Evolutionary conservation across 2,329 filamentous ascomycete species (phyloP).

Genomic region (Xylariaceae sp.): DNA sequence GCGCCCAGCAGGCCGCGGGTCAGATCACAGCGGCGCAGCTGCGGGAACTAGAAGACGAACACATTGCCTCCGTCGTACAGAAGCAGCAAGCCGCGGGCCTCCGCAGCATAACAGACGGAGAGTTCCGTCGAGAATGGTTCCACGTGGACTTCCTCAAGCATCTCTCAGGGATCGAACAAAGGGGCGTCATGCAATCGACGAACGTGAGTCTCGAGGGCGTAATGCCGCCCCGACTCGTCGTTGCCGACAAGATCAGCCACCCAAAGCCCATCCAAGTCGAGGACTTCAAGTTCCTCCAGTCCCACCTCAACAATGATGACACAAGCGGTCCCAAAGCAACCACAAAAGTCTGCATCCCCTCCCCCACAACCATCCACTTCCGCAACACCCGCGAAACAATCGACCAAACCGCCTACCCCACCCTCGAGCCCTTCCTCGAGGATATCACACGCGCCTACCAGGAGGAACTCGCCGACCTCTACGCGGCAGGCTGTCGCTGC

Average conservation of each 20-base stretch:
- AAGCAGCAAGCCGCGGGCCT: constrained; percentile 46
- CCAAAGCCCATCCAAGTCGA: constrained; percentile 50
- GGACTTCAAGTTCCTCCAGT: constrained; percentile 50
- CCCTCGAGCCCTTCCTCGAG: constrained; percentile 50
- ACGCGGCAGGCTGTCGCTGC: constrained; percentile 50
- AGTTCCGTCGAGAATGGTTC: constrained; percentile 53
- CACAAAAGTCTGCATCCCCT: constrained; percentile 53
- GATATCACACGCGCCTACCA: constrained; percentile 52
- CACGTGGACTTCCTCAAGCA: constrained; percentile 55
- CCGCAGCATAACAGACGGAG: constrained; percentile 49
- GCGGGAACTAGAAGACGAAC: constrained; percentile 46
- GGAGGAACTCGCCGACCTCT: constrained; percentile 46
- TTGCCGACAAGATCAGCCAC: constrained; percentile 50
- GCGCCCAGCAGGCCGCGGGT: constrained; percentile 42
- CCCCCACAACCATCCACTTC: constrained; percentile 57
- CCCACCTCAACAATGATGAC: constrained; percentile 35
- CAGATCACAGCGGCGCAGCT: constrained; percentile 40
- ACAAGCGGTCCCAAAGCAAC: constrained; percentile 29
- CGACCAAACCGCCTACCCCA: constrained; percentile 47
- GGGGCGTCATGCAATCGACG: constrained; percentile 40
- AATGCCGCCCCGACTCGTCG: constrained; percentile 48
- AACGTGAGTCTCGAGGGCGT: constrained; percentile 44
- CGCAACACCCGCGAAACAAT: constrained; percentile 50
- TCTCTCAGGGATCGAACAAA: constrained; percentile 48
- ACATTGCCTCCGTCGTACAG: constrained; percentile 44